Evolutionary conservation across 805 yeast species (phyloP).

Genomic region (Saccharomycopsis sp.): DNA sequence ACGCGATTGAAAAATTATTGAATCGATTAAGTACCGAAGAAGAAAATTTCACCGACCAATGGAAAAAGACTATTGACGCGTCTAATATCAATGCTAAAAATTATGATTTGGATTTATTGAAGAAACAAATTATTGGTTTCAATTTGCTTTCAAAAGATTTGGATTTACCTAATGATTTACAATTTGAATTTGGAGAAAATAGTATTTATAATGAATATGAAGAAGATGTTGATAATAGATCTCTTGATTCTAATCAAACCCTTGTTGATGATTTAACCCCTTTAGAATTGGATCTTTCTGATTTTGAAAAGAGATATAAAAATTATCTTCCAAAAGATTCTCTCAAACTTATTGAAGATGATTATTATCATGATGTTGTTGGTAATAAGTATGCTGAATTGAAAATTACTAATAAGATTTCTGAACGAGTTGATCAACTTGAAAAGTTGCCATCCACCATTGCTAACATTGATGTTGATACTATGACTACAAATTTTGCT

Average conservation of each 20-base stretch:
- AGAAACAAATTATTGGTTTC: slow-evolving; percentile 51
- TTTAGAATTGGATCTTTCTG: slow-evolving; percentile 19
- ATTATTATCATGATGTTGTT: slow-evolving; percentile 22
- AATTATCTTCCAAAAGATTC: slow-evolving; percentile 13
- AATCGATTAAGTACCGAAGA: slow-evolving; percentile 26
- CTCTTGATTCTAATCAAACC: not conserved
- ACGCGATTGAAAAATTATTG: slow-evolving; percentile 34
- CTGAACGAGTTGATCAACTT: slow-evolving; percentile 47
- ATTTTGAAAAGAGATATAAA: slow-evolving; percentile 15
- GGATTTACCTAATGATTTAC: slow-evolving; percentile 48
- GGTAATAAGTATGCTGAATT: slow-evolving; percentile 45
- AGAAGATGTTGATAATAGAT: not conserved
- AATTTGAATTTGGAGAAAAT: slow-evolving; percentile 25
- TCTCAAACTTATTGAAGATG: slow-evolving; percentile 6
- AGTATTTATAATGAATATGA: slow-evolving; percentile 2
- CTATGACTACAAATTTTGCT: slow-evolving; percentile 26
- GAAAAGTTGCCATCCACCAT: slow-evolving; percentile 61
- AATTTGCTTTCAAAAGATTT: slow-evolving; percentile 56
- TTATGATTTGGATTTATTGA: slow-evolving; percentile 37
- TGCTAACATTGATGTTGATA: slow-evolving; percentile 45
- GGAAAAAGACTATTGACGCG: not conserved
- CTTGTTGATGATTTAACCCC: slow-evolving; percentile 15
- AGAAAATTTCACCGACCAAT: not conserved
- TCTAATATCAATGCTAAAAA: slow-evolving; percentile 17
- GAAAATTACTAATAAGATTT: slow-evolving; percentile 41